Conservation (phyloP, 441 rosid genomes). For the Bruguiera hainesii region DNA sequence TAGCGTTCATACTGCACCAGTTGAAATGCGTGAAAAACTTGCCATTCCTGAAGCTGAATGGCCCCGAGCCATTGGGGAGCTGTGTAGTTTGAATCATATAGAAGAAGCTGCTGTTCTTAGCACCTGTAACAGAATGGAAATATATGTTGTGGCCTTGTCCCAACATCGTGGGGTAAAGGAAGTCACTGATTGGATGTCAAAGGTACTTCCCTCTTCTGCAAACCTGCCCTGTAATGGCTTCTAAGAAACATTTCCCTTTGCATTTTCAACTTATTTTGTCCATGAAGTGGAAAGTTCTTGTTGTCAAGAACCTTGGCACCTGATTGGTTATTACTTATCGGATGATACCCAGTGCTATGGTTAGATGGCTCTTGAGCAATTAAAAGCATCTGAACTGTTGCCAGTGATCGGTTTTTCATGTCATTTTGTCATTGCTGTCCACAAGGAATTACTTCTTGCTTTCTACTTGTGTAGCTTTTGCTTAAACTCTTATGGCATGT, state of each 20-base stretch:
- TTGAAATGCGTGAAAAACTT: constrained; percentile 95
- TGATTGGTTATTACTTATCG: background rate
- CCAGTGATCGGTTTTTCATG: background rate
- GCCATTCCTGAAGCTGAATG: constrained; percentile 99
- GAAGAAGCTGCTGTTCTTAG: constrained; percentile 99
- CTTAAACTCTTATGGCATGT: background rate
- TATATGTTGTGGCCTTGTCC: constrained; percentile 89
- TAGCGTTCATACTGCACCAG: constrained; percentile 83
- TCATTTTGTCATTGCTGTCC: background rate
- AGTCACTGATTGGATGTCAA: constrained; percentile 98
- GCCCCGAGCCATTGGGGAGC: constrained; percentile 85
- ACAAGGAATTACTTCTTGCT: background rate
- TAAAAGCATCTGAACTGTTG: background rate
- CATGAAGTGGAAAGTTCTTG: background rate
- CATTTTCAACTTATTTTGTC: background rate
- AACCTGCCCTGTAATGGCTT: background rate
- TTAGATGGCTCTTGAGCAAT: background rate
- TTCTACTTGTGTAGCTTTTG: background rate
- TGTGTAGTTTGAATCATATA: constrained; percentile 81
- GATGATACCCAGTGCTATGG: background rate
- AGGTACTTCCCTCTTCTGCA: constrained; percentile 42
- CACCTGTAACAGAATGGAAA: constrained; percentile 97
- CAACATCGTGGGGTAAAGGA: constrained; percentile 97
- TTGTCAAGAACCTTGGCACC: background rate
- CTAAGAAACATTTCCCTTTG: background rate